These are phyloP conservation scores for Crithidia sp. DNA, from an alignment of 208 protist genomes.

Conservation along the genomic window DNA sequence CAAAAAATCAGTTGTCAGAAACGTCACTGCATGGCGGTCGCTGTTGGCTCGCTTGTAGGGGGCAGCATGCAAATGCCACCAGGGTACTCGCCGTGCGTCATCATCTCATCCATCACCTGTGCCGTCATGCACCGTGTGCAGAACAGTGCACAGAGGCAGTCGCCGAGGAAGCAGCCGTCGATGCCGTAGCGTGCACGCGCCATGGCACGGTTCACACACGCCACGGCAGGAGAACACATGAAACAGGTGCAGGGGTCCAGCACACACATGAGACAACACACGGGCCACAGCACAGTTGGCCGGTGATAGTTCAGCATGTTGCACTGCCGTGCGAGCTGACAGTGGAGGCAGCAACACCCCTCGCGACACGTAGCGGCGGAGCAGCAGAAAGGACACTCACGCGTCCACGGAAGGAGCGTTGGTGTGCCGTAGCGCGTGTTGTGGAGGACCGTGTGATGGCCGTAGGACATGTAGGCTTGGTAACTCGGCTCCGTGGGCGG, in stretches of 20 bases:
- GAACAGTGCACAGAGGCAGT: slow-evolving; percentile 12
- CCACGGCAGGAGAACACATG: slow-evolving; percentile 2
- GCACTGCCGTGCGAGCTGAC: slow-evolving; percentile 28
- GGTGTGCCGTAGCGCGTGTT: slow-evolving; percentile 6
- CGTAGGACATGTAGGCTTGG: slow-evolving; percentile 4
- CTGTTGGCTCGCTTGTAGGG: not conserved
- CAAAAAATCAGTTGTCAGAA: not conserved
- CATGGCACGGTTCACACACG: slow-evolving; percentile 21
- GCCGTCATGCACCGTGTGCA: slow-evolving; percentile 30
- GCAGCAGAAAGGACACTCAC: slow-evolving; percentile 11
- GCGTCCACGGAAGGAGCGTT: slow-evolving; percentile 3
- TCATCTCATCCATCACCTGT: slow-evolving; percentile 42
- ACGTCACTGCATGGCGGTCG: not conserved
- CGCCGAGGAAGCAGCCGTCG: slow-evolving; percentile 13
- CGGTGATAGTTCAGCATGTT: slow-evolving; percentile 26
- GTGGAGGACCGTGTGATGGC: slow-evolving; percentile 5
- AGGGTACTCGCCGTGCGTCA: slow-evolving; percentile 23
- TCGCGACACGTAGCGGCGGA: slow-evolving; percentile 13
- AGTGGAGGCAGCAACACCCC: slow-evolving; percentile 22
- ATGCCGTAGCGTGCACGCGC: slow-evolving; percentile 31
- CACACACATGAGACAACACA: slow-evolving; percentile 18
- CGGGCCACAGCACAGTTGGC: slow-evolving; percentile 17
- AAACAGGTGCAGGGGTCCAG: slow-evolving; percentile 18
- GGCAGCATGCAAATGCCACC: slow-evolving; percentile 24
- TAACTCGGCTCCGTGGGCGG: not conserved